Evolutionary conservation across 768 basidiomycete species (phyloP).

Genomic region (Mrakia hoshinonis): DNA sequence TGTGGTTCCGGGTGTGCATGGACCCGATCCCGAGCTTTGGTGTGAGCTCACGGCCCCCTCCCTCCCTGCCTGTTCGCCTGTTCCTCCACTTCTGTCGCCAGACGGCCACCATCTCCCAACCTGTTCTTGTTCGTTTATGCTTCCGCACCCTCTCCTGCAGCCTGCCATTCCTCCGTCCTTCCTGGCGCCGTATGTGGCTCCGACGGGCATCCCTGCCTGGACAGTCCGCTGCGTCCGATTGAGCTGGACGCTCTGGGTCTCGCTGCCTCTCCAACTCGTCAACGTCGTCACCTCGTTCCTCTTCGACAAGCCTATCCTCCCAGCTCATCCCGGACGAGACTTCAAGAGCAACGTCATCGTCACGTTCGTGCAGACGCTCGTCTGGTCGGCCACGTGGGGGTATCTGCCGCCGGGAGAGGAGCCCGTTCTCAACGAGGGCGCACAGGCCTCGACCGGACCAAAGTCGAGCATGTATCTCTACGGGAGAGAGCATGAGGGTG

Average conservation of each 20-base stretch:
- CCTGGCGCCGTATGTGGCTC: background rate
- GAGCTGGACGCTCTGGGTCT: background rate
- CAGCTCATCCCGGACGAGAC: constrained; percentile 17
- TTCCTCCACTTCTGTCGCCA: too few species aligned
- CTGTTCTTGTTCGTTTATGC: background rate
- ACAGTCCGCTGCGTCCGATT: background rate
- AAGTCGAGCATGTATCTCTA: background rate
- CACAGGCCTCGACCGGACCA: background rate
- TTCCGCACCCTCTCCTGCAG: background rate
- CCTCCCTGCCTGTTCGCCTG: too few species aligned
- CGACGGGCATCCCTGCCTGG: background rate
- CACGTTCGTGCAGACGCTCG: constrained; percentile 83
- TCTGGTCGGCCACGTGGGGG: constrained; percentile 75
- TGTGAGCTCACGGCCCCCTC: too few species aligned
- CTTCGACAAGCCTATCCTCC: background rate
- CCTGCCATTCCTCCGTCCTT: background rate
- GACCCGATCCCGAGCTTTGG: too few species aligned
- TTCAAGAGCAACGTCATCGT: constrained; percentile 69
- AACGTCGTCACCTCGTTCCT: background rate
- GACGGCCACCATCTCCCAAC: too few species aligned
- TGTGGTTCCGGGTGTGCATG: too few species aligned
- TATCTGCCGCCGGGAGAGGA: constrained; percentile 74
- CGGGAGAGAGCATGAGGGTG: background rate
- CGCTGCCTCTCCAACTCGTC: background rate
- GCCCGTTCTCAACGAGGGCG: constrained; percentile 54